A percentile compares a stretch with the other conserved stretches of the same genome.
Conservation (phyloP, 768 basidiomycete species). For the Boletus sp. region DNA sequence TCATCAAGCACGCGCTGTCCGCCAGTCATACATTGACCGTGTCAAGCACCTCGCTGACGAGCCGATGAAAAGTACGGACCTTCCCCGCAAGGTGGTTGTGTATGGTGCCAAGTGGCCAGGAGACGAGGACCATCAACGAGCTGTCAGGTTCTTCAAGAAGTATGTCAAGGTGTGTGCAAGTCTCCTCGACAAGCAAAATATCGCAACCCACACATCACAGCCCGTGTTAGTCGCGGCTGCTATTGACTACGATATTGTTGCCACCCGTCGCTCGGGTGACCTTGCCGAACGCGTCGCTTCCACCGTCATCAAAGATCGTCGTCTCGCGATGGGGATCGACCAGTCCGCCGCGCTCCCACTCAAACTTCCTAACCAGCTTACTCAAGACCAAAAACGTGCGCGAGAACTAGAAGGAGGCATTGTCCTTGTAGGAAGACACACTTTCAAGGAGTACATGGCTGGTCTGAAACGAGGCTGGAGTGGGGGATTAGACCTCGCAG, state of each 20-base stretch:
- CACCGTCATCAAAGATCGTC: slow-evolving; percentile 66
- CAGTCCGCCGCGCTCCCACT: slow-evolving; percentile 39
- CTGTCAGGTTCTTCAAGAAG: slow-evolving; percentile 87
- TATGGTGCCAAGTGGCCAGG: slow-evolving; percentile 91
- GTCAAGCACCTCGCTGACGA: slow-evolving; percentile 77
- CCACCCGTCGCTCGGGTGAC: slow-evolving; percentile 82
- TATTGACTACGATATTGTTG: slow-evolving; percentile 83
- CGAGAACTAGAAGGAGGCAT: slow-evolving; percentile 78
- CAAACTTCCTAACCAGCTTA: slow-evolving; percentile 50
- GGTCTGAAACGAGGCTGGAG: slow-evolving; percentile 86
- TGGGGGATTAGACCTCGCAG: slow-evolving; percentile 61
- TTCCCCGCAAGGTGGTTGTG: slow-evolving; percentile 78
- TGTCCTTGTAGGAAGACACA: slow-evolving; percentile 82
- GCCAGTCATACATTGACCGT: slow-evolving; percentile 71
- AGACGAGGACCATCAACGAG: slow-evolving; percentile 86
- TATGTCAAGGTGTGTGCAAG: slow-evolving; percentile 83
- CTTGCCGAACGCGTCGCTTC: slow-evolving; percentile 74
- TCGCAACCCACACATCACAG: slow-evolving; percentile 39
- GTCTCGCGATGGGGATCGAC: slow-evolving; percentile 64
- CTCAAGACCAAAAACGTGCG: slow-evolving; percentile 48
- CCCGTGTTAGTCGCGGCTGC: slow-evolving; percentile 93
- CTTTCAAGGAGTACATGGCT: slow-evolving; percentile 92
- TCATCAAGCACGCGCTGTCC: slow-evolving; percentile 70
- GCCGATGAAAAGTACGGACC: slow-evolving; percentile 58
- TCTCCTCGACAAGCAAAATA: slow-evolving; percentile 4